Base-by-base conservation (phyloP, 1,284 basidiomycete genomes). In the Irpex rosettiformis region DNA sequence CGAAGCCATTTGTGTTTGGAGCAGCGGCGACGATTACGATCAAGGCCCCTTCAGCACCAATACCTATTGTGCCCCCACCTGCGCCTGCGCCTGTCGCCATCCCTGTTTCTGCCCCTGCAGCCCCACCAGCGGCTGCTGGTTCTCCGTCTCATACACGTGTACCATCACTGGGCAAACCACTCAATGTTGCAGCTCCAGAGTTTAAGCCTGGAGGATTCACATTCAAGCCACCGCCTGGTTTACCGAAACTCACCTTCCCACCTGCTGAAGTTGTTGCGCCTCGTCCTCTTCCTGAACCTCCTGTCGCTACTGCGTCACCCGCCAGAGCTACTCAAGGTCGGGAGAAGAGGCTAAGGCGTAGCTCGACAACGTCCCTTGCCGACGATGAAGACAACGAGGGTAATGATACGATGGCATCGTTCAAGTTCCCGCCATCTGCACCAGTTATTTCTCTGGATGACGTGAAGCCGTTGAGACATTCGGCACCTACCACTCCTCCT, bases 1-100 rank as follows among this genome's bases (percentile, higher is more conserved):
- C 90, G 8, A 90, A 89, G 66, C 88, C 90, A 0, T 93, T 93
- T 62, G 85, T 91, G 6, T 92, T 92, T 69, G 89, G 88, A 52
- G 21, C 68, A 22, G 5, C 48, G 43, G 49, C 37, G n/a, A n/a
- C n/a, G 11, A 8, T 25, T 22, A n/a, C 27, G n/a, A 55, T 49
- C 42, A 62, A 65, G n/a, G 58, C 61, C 72, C 71, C 63, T 69
- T 69, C 59, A 66, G 73, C 61, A 11, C 61, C 65, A 28, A 56
- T 27, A 4, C 62, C 65, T 4, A 62, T 63, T 4, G 57, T 58
- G 7, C 3, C 58, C 7, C 52, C 54, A 3, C 51, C 54, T 11
- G 54, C 72, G 8, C 63, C 78, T 48, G 22, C 25, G 6, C 48
- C 48, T 13, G 18, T n/a, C n/a, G n/a, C n/a, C n/a, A n/a, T n/a